A percentile compares a stretch with the other conserved stretches of the same genome.
These are phyloP conservation scores for Phaeolepiota aurea DNA, from an alignment of 768 basidiomycete genomes.

Conservation along the genomic window DNA sequence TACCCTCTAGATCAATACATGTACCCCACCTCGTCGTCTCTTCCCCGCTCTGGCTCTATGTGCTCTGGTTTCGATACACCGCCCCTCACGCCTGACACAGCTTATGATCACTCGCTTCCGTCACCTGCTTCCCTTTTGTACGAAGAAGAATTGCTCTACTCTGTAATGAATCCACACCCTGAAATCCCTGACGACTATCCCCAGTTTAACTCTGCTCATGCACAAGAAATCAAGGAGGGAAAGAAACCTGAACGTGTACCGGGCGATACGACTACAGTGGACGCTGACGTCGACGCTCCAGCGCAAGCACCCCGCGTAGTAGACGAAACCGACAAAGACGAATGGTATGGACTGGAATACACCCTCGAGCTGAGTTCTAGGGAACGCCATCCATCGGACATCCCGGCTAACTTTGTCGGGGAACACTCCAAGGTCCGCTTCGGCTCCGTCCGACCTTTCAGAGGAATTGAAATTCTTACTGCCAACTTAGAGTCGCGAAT, in stretches of 20 bases:
- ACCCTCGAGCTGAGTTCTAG: constrained; percentile 31
- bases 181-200: constrained; percentile 9
- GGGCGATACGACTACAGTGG: neutral
- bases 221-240: constrained; percentile 27
- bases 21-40: neutral
- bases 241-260: constrained; percentile 23
- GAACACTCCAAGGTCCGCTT: constrained; percentile 30
- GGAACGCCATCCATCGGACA: constrained; percentile 23
- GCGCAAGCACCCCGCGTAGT: neutral
- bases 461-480: neutral
- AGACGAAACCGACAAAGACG: constrained; percentile 16
- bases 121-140: constrained; percentile 7
- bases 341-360: constrained; percentile 37
- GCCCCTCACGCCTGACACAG: constrained; percentile 17
- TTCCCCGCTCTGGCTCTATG: neutral
- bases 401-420: constrained; percentile 19
- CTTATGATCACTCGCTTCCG: constrained; percentile 7
- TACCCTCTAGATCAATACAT: neutral
- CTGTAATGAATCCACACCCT: constrained; percentile 6
- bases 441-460: neutral
- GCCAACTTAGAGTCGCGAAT: constrained; percentile 28
- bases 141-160: constrained; percentile 3
- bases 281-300: neutral
- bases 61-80: constrained; percentile 14
- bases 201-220: constrained; percentile 6